These are phyloP conservation scores for Fagopyrum homotropicum DNA, from an alignment of 148 eudicot genomes.

Conservation along the genomic window DNA sequence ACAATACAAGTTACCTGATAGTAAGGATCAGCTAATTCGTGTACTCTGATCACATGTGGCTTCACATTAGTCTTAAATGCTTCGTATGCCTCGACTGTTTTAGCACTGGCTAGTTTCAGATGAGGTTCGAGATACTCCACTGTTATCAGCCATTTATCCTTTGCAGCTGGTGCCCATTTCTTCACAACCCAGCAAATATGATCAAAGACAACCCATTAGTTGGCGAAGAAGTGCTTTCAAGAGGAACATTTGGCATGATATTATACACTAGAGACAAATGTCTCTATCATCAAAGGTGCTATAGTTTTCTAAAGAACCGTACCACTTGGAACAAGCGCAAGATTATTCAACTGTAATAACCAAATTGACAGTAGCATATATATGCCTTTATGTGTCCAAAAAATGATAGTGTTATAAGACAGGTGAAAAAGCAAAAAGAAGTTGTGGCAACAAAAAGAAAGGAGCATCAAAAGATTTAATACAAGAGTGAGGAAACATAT, in stretches of 20 bases:
- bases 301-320: not conserved
- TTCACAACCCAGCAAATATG: slow-evolving; percentile 24
- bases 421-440: slow-evolving; percentile 4
- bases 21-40: slow-evolving; percentile 63
- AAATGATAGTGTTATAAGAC: not conserved
- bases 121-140: slow-evolving; percentile 58
- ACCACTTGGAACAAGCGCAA: not conserved
- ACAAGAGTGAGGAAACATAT: not conserved
- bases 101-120: slow-evolving; percentile 38
- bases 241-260: not conserved
- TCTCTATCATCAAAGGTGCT: not conserved
- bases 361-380: not conserved
- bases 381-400: not conserved
- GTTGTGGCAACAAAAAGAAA: not conserved
- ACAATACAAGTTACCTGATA: slow-evolving; percentile 41
- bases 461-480: not conserved
- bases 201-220: slow-evolving; percentile 2
- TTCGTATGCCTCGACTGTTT: slow-evolving; percentile 51
- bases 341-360: not conserved
- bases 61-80: slow-evolving; percentile 47
- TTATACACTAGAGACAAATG: not conserved
- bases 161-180: slow-evolving; percentile 64
- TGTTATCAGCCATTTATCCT: slow-evolving; percentile 66
- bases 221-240: not conserved
- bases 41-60: slow-evolving; percentile 61